Percentiles rank a stretch among this genome's conserved stretches.
phyloP scores from a whole-genome alignment of 768 basidiomycete genomes.

The Arthromyces matolae region DNA sequence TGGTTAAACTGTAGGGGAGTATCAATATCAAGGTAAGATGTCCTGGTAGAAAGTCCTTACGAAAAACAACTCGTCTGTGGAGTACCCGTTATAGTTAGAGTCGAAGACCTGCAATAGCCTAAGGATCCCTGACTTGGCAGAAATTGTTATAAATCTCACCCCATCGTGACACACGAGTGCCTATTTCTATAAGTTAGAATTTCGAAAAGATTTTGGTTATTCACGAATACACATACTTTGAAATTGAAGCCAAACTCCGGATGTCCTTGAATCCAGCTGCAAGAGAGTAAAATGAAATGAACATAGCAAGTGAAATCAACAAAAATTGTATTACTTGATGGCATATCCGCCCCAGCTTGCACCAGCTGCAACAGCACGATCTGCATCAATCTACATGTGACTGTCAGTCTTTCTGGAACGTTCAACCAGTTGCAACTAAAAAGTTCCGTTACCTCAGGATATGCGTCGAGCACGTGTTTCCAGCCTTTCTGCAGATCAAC shows the following conservation, averaged over 20 bases:
- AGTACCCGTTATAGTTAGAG: constrained; percentile 73
- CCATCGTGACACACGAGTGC: constrained; percentile 92
- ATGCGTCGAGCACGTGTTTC: constrained; percentile 61
- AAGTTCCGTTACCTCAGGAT: constrained; percentile 54
- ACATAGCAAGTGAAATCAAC: too few species aligned
- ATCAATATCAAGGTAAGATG: not conserved
- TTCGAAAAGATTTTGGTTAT: constrained; percentile 82
- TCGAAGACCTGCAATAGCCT: constrained; percentile 58
- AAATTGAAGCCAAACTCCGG: constrained; percentile 85
- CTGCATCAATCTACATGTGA: constrained; percentile 53
- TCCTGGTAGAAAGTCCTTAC: constrained; percentile 37
- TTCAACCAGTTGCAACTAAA: not conserved
- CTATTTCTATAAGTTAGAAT: constrained; percentile 63
- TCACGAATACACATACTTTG: constrained; percentile 85
- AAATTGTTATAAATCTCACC: constrained; percentile 31
- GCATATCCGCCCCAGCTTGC: constrained; percentile 87
- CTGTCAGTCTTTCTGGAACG: too few species aligned
- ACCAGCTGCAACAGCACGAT: constrained; percentile 73
- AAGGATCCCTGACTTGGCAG: not conserved
- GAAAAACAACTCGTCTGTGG: constrained; percentile 91
- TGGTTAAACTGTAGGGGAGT: constrained; percentile 62
- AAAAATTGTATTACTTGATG: constrained; percentile 57
- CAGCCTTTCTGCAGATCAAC: constrained; percentile 73
- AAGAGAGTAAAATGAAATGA: too few species aligned
- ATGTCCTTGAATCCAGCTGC: constrained; percentile 93